Evolutionary conservation across 1,139 yeast species (phyloP).

Genomic region (Suhomyces atakaporum): DNA sequence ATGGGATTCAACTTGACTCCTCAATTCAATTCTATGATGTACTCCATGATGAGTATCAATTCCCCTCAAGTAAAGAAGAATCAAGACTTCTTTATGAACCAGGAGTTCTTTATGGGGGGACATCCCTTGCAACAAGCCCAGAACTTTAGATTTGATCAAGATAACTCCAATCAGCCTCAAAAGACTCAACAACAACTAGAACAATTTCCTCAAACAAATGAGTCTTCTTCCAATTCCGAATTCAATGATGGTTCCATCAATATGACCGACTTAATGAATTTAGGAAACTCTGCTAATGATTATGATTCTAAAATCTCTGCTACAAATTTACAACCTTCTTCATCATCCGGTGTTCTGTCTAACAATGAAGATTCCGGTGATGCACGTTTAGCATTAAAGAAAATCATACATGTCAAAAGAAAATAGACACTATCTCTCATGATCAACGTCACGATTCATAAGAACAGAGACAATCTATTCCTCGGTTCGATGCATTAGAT

Average conservation of each 20-base stretch:
- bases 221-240: neutral
- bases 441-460: conserved; percentile 13
- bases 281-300: conserved; percentile 10
- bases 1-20: conserved; percentile 43
- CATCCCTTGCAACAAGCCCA: conserved; percentile 1
- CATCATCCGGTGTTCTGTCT: conserved; percentile 9
- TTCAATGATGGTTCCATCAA: conserved; percentile 17
- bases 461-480: conserved; percentile 3
- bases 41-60: conserved; percentile 38
- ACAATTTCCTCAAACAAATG: neutral
- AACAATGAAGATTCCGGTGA: conserved; percentile 38
- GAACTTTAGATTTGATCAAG: conserved; percentile 9
- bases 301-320: conserved; percentile 3
- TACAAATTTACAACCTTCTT: conserved; percentile 4
- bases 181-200: conserved; percentile 7
- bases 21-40: conserved; percentile 46
- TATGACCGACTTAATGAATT: conserved; percentile 24
- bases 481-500: conserved; percentile 10
- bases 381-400: conserved; percentile 45
- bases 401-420: conserved; percentile 39
- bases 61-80: conserved; percentile 35
- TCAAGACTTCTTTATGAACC: conserved; percentile 29
- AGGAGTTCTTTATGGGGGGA: conserved; percentile 30
- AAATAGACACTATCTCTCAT: conserved; percentile 12
- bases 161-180: conserved; percentile 6